Percentiles rank a stretch among this genome's conserved stretches.
Evolutionary conservation across 2,329 filamentous ascomycete genomes (phyloP).

Genomic region (Aureobasidium sp.): DNA sequence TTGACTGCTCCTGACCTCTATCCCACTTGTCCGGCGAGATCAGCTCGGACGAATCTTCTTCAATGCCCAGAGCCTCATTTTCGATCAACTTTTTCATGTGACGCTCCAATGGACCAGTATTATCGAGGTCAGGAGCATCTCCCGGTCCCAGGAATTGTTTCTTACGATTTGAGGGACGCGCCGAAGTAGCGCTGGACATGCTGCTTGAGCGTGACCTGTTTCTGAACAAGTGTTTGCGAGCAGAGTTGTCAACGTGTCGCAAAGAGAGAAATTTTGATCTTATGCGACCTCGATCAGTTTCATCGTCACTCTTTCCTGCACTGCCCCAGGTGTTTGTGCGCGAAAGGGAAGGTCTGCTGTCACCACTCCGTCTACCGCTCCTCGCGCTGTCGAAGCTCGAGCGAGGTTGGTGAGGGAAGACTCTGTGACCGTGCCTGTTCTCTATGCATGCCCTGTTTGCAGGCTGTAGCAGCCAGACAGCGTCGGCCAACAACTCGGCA

Average conservation of each 20-base stretch:
- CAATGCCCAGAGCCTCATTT: slow-evolving; percentile 29
- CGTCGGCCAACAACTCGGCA: slow-evolving; percentile 79
- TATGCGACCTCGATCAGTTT: slow-evolving; percentile 10
- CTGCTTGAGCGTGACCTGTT: slow-evolving; percentile 15
- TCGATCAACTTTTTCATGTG: slow-evolving; percentile 37
- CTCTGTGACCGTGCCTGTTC: slow-evolving; percentile 63
- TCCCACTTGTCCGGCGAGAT: slow-evolving; percentile 34
- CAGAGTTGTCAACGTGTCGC: slow-evolving; percentile 12
- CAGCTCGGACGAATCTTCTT: slow-evolving; percentile 26
- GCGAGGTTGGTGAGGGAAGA: slow-evolving; percentile 47
- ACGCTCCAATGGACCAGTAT: slow-evolving; percentile 37
- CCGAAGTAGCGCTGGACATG: slow-evolving; percentile 26
- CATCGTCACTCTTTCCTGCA: slow-evolving; percentile 6
- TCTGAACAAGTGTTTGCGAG: slow-evolving; percentile 10
- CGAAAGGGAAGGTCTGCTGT: neutral
- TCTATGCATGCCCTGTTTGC: slow-evolving; percentile 75
- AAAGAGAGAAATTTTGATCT: slow-evolving; percentile 14
- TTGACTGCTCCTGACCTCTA: slow-evolving; percentile 11
- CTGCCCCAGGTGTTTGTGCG: slow-evolving; percentile 5
- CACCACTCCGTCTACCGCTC: neutral
- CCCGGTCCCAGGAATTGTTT: slow-evolving; percentile 49
- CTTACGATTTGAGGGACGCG: slow-evolving; percentile 32
- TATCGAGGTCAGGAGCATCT: slow-evolving; percentile 27
- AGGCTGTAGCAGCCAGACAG: slow-evolving; percentile 79
- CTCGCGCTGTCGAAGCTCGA: slow-evolving; percentile 16